Conservation (phyloP, 1,284 basidiomycete genomes). For the Naganishia albida region DNA sequence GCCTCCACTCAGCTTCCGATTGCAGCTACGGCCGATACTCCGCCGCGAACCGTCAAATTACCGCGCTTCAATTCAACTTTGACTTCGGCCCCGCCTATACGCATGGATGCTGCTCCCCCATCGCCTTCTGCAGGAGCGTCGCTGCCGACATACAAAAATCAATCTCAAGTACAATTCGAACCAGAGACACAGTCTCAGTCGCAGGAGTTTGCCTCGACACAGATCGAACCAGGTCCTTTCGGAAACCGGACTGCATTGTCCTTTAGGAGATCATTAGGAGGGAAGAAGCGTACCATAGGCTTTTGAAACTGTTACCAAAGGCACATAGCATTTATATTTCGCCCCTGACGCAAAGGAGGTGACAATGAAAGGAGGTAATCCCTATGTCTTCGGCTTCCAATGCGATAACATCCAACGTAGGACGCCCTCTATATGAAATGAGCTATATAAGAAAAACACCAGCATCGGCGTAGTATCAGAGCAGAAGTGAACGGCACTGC, state of each 20-base stretch:
- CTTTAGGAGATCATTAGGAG: constrained; percentile 6
- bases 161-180: constrained; percentile 22
- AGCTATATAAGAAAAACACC: no score
- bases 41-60: background rate
- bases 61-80: background rate
- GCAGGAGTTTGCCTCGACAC: constrained; percentile 26
- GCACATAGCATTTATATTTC: background rate
- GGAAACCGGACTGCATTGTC: constrained; percentile 6
- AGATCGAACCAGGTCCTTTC: constrained; percentile 24
- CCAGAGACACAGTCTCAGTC: constrained; percentile 8
- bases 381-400: constrained; percentile 6
- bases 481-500: no score
- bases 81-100: no score
- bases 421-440: background rate
- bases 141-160: constrained; percentile 3
- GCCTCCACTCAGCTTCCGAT: background rate
- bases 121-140: background rate
- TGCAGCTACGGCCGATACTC: background rate
- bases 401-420: no score
- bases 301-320: constrained; percentile 7
- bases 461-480: no score
- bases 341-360: constrained; percentile 5
- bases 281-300: constrained; percentile 28
- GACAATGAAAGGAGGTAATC: background rate
- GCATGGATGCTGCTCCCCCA: no score